Evolutionary conservation across 1,139 yeast genomes (phyloP), one percentile per base, ranked within the genome.

Genomic region (Geotrichum cucujoidarum): DNA sequence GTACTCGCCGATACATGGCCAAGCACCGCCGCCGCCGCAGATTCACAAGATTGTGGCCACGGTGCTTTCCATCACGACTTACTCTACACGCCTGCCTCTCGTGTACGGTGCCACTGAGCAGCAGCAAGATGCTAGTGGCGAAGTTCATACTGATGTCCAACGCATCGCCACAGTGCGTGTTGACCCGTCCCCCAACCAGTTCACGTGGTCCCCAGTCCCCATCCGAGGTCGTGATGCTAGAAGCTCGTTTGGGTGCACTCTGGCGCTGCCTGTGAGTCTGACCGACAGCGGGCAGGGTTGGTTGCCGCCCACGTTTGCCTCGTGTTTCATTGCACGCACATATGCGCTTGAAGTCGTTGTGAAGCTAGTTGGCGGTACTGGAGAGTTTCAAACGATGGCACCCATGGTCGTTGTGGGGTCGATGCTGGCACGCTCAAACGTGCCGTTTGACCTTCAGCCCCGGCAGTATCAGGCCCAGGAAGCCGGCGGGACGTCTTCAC

Each of bases 381-480:
- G n/a, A n/a, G n/a, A n/a, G n/a, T n/a, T n/a, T n/a, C 33, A 27
- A 21, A 16, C 21, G 3, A 27, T 42, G 8, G 17, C 45, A n/a
- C 45, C 45, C 4, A 21, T 42, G 3, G 27, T 33, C 18, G 25
- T 42, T 2, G 25, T 42, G 17, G 18, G 29, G 18, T 42, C 45
- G 16, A 13, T 42, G 7, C 21, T 34, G 10, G 18, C 45, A 6
- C 45, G 45, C 10, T 42, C 49, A 8, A 42, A 40, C 20, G 33
- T 38, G 31, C 49, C 49, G 3, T 34, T 42, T 34, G 49, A 37
- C 14, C 24, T 46, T 27, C 42, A 46, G 29, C 49, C 49, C 14
- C 39, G 38, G n/a, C 49, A 46, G 14, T 46, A 46, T 21, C 49
- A 40, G 11, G 29, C 37, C 27, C 44, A 24, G 8, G 43, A 34